phyloP scores from a whole-genome alignment of 2,329 filamentous ascomycete species.

The Elsinoe necatrix region DNA sequence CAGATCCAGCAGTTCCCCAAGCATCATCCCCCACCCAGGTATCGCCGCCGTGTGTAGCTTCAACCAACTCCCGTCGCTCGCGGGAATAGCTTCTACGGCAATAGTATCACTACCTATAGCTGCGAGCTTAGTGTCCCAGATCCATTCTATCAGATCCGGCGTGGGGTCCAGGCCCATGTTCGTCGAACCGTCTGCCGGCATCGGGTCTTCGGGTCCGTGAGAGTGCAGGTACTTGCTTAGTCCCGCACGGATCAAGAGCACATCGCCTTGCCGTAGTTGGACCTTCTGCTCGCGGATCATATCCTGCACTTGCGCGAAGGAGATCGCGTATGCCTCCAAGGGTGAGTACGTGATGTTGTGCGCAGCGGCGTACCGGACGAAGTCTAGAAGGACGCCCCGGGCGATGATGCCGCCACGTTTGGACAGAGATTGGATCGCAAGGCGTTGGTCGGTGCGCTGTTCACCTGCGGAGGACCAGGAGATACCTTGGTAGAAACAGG shows the following conservation, averaged over 20 bases:
- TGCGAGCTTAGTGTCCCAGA: slow-evolving; percentile 50
- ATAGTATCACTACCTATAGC: slow-evolving; percentile 51
- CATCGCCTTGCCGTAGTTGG: slow-evolving; percentile 43
- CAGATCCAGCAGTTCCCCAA: slow-evolving; percentile 37
- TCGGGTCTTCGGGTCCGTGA: slow-evolving; percentile 24
- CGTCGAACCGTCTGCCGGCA: slow-evolving; percentile 31
- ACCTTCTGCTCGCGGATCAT: slow-evolving; percentile 41
- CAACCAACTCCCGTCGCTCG: slow-evolving; percentile 23
- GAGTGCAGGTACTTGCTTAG: slow-evolving; percentile 29
- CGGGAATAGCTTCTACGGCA: slow-evolving; percentile 40
- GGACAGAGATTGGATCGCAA: slow-evolving; percentile 40
- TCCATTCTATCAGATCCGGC: slow-evolving; percentile 43
- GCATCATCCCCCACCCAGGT: slow-evolving; percentile 32
- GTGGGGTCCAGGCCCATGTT: slow-evolving; percentile 29
- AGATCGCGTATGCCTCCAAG: slow-evolving; percentile 37
- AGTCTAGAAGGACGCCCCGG: slow-evolving; percentile 50
- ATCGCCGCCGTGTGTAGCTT: slow-evolving; percentile 31
- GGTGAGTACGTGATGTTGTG: slow-evolving; percentile 24
- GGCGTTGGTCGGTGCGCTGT: slow-evolving; percentile 16
- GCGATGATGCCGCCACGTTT: slow-evolving; percentile 43
- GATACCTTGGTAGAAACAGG: slow-evolving; percentile 28
- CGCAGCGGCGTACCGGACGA: slow-evolving; percentile 36
- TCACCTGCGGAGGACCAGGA: slow-evolving; percentile 19
- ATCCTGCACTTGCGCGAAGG: slow-evolving; percentile 45
- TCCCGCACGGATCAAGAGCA: slow-evolving; percentile 49